phyloP scores from a whole-genome alignment of 1,284 basidiomycete genomes.

The Trametes hirsuta region DNA sequence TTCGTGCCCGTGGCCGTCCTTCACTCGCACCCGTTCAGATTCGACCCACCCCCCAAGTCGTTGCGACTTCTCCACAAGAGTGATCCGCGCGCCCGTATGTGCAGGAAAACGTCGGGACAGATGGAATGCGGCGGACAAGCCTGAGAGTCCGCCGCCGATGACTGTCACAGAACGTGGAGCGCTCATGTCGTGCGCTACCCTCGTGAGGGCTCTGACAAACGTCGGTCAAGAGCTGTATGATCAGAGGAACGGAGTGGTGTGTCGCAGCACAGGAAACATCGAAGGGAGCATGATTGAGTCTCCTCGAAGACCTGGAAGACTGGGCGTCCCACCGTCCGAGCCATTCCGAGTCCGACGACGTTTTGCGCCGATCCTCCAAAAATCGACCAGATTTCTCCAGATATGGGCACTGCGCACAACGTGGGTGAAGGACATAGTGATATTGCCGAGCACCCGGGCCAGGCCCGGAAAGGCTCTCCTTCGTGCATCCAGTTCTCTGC shows the following conservation, averaged over 20 bases:
- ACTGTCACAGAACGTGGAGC: slow-evolving; percentile 52
- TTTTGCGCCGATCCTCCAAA: too few relatives aligned
- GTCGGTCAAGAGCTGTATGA: not conserved
- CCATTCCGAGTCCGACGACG: not conserved
- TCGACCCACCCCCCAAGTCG: slow-evolving; percentile 86
- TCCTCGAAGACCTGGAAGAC: too few relatives aligned
- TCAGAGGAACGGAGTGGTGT: not conserved
- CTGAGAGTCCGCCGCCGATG: slow-evolving; percentile 83
- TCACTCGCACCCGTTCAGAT: slow-evolving; percentile 58
- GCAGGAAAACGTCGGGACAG: slow-evolving; percentile 65
- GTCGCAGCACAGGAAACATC: not conserved
- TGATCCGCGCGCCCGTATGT: slow-evolving; percentile 51
- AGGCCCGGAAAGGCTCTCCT: too few relatives aligned
- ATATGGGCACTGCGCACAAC: too few relatives aligned
- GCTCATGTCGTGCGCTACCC: not conserved
- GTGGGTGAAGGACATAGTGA: too few relatives aligned
- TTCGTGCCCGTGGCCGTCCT: slow-evolving; percentile 40
- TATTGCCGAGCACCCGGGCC: too few relatives aligned
- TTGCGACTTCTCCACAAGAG: slow-evolving; percentile 68
- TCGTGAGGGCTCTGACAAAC: not conserved
- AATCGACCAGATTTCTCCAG: too few relatives aligned
- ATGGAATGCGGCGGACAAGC: slow-evolving; percentile 81
- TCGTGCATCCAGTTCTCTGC: too few relatives aligned
- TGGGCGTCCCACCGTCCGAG: too few relatives aligned
- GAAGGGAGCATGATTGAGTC: not conserved